Evolutionary conservation across 2,329 filamentous ascomycete genomes (phyloP), one percentile per base, ranked within the genome.

Genomic region (Xylaria sp.): DNA sequence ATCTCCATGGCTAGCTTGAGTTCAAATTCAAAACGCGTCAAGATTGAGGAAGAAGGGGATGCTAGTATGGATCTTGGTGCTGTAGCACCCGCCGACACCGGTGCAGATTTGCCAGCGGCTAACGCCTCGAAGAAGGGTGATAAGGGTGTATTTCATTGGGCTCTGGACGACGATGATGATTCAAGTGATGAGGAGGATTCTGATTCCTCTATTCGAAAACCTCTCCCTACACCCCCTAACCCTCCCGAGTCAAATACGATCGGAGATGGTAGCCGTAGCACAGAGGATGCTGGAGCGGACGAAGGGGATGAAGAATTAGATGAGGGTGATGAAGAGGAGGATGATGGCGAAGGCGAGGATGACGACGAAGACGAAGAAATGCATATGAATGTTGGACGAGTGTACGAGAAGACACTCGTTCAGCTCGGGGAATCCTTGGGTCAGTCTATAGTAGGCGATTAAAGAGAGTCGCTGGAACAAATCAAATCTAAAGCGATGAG

Each of bases 351-450:
- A 18, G 70, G 73, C 44, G 63, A 63, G n/a, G 74, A 74, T 1
- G 70, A 68, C 3, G 68, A 66, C 1, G 75, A 76, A 7, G 73
- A 75, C 50, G 73, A 72, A 19, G 78, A 80, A 39, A 70, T 84
- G 66, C 81, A 89, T 64, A 85, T 92, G 80, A 86, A 73, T 59
- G 67, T 68, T 23, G 65, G 61, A 3, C 63, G 68, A 59, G 71
- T 69, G 11, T 71, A 69, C 59, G 72, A 73, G 49, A 70, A 67
- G 55, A 77, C 73, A 52, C 71, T 84, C 37, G 61, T 75, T 64
- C 71, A 76, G n/a, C 68, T 84, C 5, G 78, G 78, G 2, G 75
- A 59, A 51, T 59, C 59, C 5, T 35, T 67, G 19, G 65, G 65
- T 53, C 54, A 65, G 46, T 61, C 59, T 8, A 59, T 67, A 55